Base-by-base conservation (phyloP, 805 yeast species). In the Barnettozyma wickerhamii region DNA sequence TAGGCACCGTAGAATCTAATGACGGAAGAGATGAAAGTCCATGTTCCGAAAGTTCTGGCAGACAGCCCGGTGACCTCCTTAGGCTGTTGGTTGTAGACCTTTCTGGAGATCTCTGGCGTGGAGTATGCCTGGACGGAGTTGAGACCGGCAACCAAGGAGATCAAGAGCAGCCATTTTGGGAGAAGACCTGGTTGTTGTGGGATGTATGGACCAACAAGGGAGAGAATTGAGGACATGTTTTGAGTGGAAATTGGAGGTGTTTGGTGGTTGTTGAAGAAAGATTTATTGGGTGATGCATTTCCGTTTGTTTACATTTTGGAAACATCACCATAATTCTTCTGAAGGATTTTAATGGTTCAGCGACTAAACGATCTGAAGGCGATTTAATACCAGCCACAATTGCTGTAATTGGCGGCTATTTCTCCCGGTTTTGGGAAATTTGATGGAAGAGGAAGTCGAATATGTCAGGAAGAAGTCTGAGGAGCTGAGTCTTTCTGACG, bases 1-100 rank as follows among this genome's bases (percentile, higher is more conserved):
- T 83, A 84, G 12, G 98, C 95, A 41, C 95, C 96, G 60, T 85
- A 88, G 49, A 81, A 72, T 58, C 99, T 78, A 35, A 93, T 81
- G 23, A 91, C 70, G 2, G 95, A 77, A 3, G 96, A 81, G 52
- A 90, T 73, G 30, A 90, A 69, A 0, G 99, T 93, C 99, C 99
- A 93, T 1, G 99, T 93, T 26, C 99, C 99, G 62, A 93, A 93
- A 0, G 99, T 91, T 55, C 99, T 77, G n/a, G 96, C 96, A 52
- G 93, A 79, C 50, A 93, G 69, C 12, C 66, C 62, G 1, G 79
- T 76, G 19, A 81, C 83, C 59, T 84, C 75, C 6, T 58, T 49
- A 13, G 90, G 88, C 34, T 74, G 63, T 38, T 64, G 70, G 26
- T 75, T 82, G 59, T 93, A 93, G 7, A 93, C 97, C 49, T 79